These are phyloP conservation scores for Phaffomyces antillensis DNA, from an alignment of 805 yeast species.

Conservation along the genomic window DNA sequence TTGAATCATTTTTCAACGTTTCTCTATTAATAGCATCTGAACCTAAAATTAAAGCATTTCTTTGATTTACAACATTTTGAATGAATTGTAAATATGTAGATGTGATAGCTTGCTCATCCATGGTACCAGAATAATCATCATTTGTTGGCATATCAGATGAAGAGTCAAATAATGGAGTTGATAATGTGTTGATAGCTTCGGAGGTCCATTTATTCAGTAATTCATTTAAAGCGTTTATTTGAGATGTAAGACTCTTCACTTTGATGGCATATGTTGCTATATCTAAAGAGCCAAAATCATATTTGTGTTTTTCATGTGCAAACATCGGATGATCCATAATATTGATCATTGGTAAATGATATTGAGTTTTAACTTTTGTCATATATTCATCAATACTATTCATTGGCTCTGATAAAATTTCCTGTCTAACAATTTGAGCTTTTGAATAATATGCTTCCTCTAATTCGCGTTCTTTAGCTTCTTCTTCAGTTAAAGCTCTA, in stretches of 20 bases:
- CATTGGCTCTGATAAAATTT: constrained; percentile 35
- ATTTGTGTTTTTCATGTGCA: background rate
- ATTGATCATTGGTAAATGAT: background rate
- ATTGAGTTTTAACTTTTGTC: constrained; percentile 1
- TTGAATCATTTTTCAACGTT: background rate
- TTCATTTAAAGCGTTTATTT: constrained; percentile 46
- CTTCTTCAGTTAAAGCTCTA: constrained; percentile 22
- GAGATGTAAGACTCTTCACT: constrained; percentile 16
- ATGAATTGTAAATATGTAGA: constrained; percentile 50
- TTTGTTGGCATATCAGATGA: constrained; percentile 28
- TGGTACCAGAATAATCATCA: constrained; percentile 69
- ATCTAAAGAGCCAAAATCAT: constrained; percentile 5
- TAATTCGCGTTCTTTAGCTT: constrained; percentile 30
- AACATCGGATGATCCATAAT: background rate
- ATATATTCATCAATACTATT: constrained; percentile 7
- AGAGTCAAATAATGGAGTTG: constrained; percentile 45
- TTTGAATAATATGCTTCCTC: constrained; percentile 49
- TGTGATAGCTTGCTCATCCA: constrained; percentile 69
- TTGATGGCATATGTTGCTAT: constrained; percentile 8
- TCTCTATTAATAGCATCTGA: constrained; percentile 3
- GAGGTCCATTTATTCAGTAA: constrained; percentile 46
- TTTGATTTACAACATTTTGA: constrained; percentile 38
- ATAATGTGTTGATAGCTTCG: constrained; percentile 25
- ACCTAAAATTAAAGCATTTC: constrained; percentile 31
- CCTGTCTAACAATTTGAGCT: constrained; percentile 57